Percentiles rank a stretch among this genome's conserved stretches.
Evolutionary conservation across 345 rosid species (phyloP).

Genomic region (Laguncularia racemosa): DNA sequence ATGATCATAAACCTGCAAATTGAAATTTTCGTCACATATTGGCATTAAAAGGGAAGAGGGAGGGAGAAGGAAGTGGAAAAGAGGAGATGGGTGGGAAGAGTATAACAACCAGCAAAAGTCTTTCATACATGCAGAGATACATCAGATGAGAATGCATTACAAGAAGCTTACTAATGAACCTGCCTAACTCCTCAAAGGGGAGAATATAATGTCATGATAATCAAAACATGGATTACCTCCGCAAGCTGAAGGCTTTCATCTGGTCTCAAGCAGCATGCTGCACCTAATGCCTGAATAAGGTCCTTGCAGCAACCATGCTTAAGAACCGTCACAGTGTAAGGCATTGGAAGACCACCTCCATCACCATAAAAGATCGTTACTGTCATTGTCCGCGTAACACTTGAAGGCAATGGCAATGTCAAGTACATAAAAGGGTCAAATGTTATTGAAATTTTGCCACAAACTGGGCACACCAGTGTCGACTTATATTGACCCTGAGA

Average conservation of each 20-base stretch:
- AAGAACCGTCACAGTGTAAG: constrained; percentile 64
- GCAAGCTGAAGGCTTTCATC: constrained; percentile 80
- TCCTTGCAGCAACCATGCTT: constrained; percentile 71
- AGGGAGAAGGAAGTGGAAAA: neutral
- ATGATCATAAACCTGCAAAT: constrained; percentile 54
- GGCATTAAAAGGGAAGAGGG: neutral
- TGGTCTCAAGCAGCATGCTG: constrained; percentile 70
- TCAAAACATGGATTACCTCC: constrained; percentile 38
- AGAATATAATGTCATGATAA: constrained; percentile 1
- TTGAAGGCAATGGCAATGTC: constrained; percentile 85
- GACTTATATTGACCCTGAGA: constrained; percentile 97
- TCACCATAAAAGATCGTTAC: constrained; percentile 71
- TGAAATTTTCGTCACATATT: constrained; percentile 12
- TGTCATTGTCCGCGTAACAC: constrained; percentile 70
- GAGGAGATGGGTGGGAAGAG: neutral
- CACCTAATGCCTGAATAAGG: constrained; percentile 54
- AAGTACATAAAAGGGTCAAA: constrained; percentile 97
- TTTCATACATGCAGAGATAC: neutral
- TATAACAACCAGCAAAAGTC: neutral
- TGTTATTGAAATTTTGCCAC: constrained; percentile 79
- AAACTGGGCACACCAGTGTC: constrained; percentile 80
- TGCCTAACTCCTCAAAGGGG: neutral
- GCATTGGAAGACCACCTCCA: constrained; percentile 69
- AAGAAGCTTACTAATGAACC: neutral
- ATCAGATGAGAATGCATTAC: too few species aligned